Base-by-base conservation (phyloP, 1,284 basidiomycete genomes). In the Flammula alnicola region DNA sequence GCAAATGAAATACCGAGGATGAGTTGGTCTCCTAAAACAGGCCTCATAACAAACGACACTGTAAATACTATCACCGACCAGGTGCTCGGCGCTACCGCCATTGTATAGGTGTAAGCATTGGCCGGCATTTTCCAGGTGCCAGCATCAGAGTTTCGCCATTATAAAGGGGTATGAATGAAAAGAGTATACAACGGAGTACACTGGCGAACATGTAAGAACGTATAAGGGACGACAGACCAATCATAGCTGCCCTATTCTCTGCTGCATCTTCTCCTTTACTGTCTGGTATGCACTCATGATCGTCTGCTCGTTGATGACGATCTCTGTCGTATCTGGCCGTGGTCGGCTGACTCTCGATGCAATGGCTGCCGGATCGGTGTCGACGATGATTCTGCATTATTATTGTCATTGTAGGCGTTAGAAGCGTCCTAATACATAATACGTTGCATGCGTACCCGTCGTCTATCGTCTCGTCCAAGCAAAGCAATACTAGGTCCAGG, bases 251-350 rank as follows among this genome's bases (percentile, higher is more conserved):
- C 80, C 77, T 54, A 83, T 82, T 61, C 78, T 72, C 58, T 76
- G 74, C 52, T 74, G 75, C 66, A 79, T 74, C 63, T 72, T 75
- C 66, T 95, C 93, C 70, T 88, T 91, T 60, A 97, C 85, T 2
- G 90, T 93, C 68, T 93, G 91, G 72, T 95, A 93, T 29, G 93
- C 93, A 64, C 79, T 94, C 81, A 96, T 79, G 55, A 97, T 79
- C 4, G 93, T 96, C 73, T 98, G 95, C 73, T 99, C 97, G 78
- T 98, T 99, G 80, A 99, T 97, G 56, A 97, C 91, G 58, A 99
- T 97, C 63, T 98, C 95, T 32, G 91, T 91, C 47, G 93, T 89
- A 69, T 99, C 97, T 14, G 95, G 88, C 62, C 86, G 87, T 40
- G 97, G 93, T 58, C 95, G 77, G 58, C 93, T 96, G 40, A 99